Conservation (phyloP, 306 rosid species). For the Oemleria cerasiformis region DNA sequence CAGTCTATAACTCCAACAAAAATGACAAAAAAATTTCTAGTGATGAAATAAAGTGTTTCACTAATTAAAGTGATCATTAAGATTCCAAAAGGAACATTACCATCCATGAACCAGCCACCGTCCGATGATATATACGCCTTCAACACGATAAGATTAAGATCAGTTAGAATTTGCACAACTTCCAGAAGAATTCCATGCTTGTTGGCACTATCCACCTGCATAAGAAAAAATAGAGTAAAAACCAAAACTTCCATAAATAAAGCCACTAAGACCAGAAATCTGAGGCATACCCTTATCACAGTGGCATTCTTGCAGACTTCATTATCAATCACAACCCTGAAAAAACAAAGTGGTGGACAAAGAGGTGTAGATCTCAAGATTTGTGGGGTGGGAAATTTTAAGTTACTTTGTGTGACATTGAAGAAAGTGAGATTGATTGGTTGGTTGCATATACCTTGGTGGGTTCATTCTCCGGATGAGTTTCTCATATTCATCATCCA, state of each 20-base stretch:
- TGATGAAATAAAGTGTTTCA: background rate
- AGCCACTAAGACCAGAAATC: slow-evolving; percentile 3
- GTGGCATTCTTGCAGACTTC: slow-evolving; percentile 79
- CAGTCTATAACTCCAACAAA: background rate
- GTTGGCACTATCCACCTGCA: slow-evolving; percentile 85
- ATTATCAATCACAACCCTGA: slow-evolving; percentile 95
- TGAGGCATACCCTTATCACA: slow-evolving; percentile 64
- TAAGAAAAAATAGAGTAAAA: slow-evolving; percentile 7
- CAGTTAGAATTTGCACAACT: slow-evolving; percentile 88
- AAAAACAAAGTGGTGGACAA: slow-evolving; percentile 24
- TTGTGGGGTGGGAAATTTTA: background rate
- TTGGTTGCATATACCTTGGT: slow-evolving; percentile 44
- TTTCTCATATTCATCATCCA: slow-evolving; percentile 86
- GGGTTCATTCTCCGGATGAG: slow-evolving; percentile 90
- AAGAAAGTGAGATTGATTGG: slow-evolving; percentile 14
- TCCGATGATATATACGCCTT: slow-evolving; percentile 95
- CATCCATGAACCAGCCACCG: slow-evolving; percentile 99
- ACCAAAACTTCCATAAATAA: slow-evolving; percentile 13
- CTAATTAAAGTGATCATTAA: background rate
- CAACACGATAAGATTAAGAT: slow-evolving; percentile 68
- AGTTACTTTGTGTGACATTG: slow-evolving; percentile 11
- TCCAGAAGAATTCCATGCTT: slow-evolving; percentile 87
- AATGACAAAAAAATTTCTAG: background rate
- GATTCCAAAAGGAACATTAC: slow-evolving; percentile 36
- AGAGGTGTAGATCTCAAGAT: slow-evolving; percentile 27